Conservation (phyloP, 2,329 filamentous ascomycete genomes). For the Cytospora leucostoma region DNA sequence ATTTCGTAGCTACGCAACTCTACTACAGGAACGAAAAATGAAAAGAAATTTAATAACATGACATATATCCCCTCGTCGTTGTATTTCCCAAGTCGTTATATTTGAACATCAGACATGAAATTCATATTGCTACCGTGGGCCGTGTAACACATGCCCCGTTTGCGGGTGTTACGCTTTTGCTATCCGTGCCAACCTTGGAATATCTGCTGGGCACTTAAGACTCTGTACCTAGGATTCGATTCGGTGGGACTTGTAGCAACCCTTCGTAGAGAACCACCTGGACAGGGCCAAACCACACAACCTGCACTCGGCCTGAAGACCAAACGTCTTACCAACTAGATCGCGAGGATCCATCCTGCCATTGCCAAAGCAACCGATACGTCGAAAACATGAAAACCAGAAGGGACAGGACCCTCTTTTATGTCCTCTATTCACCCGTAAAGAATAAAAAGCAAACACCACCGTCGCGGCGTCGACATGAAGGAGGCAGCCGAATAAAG, state of each 20-base stretch:
- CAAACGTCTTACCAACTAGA: neutral
- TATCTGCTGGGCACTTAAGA: no score
- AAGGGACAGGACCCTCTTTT: neutral
- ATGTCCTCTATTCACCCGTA: neutral
- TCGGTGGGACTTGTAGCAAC: no score
- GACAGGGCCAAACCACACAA: neutral
- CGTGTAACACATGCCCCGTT: no score
- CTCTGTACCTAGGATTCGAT: no score
- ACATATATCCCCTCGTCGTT: neutral
- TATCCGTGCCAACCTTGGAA: no score
- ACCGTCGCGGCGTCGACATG: neutral
- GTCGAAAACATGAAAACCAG: neutral
- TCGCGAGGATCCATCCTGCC: neutral
- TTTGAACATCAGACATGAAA: neutral
- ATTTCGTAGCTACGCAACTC: slow-evolving; percentile 22
- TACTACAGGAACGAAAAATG: slow-evolving; percentile 13
- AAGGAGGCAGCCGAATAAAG: neutral
- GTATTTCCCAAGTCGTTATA: neutral
- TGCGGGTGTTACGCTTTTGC: no score
- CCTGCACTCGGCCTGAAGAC: neutral
- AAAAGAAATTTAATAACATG: slow-evolving; percentile 14
- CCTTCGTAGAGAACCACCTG: neutral
- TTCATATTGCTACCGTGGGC: no score
- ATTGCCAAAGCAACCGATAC: neutral
- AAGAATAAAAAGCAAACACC: neutral